These are phyloP conservation scores for Nigrospora oryzae DNA, from an alignment of 2,329 filamentous ascomycete species.

Conservation along the genomic window DNA sequence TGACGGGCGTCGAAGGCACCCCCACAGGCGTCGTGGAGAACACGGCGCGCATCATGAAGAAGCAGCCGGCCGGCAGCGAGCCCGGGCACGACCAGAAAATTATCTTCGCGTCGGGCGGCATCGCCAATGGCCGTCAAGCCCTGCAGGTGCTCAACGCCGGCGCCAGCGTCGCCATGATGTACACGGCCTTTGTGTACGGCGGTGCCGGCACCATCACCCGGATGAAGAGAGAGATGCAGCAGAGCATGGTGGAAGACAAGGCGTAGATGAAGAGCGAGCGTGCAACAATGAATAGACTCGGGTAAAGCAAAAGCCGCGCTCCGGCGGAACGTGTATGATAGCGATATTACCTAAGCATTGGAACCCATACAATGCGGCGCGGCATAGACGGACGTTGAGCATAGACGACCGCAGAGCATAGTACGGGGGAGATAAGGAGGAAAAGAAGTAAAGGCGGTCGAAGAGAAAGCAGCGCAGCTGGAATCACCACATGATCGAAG, in stretches of 20 bases:
- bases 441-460: no score
- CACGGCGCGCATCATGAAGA: background rate
- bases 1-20: conserved; percentile 24
- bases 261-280: conserved; percentile 2
- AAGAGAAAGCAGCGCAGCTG: no score
- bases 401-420: no score
- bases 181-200: conserved; percentile 65
- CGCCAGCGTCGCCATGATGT: conserved; percentile 84
- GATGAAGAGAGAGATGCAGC: conserved; percentile 55
- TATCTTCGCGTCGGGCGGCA: conserved; percentile 89
- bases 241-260: conserved; percentile 18
- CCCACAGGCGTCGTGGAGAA: conserved; percentile 18
- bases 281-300: background rate
- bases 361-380: no score
- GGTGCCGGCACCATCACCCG: conserved; percentile 56
- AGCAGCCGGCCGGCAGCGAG: conserved; percentile 3
- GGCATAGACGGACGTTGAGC: no score
- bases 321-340: conserved; percentile 1
- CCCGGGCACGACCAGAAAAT: conserved; percentile 50
- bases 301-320: background rate
- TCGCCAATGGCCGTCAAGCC: conserved; percentile 81
- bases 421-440: no score
- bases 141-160: conserved; percentile 77
- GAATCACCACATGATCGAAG: no score
- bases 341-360: background rate